Conservation (phyloP, 1,284 basidiomycete genomes). For the Phaffia rhodozyma region DNA sequence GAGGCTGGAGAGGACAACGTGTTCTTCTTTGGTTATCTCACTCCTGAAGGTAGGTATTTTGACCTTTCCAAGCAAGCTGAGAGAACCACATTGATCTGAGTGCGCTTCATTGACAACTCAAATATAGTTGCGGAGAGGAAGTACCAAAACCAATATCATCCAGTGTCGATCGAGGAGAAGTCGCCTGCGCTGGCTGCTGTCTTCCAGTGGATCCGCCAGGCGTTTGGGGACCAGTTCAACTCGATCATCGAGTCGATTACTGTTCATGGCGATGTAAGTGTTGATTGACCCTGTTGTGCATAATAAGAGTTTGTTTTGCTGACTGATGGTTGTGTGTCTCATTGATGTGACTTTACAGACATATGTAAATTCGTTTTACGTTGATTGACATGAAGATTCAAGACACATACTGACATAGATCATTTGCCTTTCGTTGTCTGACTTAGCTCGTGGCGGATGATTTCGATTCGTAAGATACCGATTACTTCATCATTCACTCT, state of each 20-base stretch:
- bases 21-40: conserved; percentile 36
- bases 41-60: neutral
- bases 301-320: too few relatives aligned
- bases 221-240: conserved; percentile 75
- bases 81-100: neutral
- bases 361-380: too few relatives aligned
- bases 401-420: too few relatives aligned
- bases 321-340: too few relatives aligned
- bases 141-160: conserved; percentile 69
- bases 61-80: neutral
- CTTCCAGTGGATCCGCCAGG: conserved; percentile 55
- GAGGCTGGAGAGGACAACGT: conserved; percentile 60
- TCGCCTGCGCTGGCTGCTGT: conserved; percentile 48
- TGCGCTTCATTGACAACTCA: conserved; percentile 1
- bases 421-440: neutral
- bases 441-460: conserved; percentile 73
- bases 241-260: conserved; percentile 42
- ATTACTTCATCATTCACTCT: too few relatives aligned
- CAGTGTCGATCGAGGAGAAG: conserved; percentile 63
- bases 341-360: too few relatives aligned
- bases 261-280: conserved; percentile 49
- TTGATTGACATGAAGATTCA: too few relatives aligned
- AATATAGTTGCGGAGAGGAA: conserved; percentile 31
- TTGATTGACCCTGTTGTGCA: neutral
- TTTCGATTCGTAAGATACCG: conserved; percentile 58